phyloP scores from a whole-genome alignment of 306 rosid species.

The Glycine tomentella region DNA sequence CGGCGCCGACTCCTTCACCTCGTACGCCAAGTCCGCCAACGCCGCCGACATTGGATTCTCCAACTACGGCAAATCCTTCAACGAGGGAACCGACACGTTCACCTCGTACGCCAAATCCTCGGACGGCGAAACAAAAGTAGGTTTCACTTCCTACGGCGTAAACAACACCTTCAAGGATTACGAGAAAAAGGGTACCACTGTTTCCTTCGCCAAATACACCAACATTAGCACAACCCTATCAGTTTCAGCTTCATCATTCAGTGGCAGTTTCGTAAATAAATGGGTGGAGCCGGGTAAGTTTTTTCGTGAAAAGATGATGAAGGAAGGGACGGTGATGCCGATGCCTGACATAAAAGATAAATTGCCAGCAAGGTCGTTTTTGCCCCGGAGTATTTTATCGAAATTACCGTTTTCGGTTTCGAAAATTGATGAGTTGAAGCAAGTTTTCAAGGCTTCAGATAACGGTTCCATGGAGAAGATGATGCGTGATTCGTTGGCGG shows the following conservation, averaged over 20 bases:
- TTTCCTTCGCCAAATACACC: constrained; percentile 59
- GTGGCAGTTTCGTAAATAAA: constrained; percentile 70
- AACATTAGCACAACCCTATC: constrained; percentile 52
- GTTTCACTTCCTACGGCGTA: constrained; percentile 79
- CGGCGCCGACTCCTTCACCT: constrained; percentile 77
- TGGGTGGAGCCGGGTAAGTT: constrained; percentile 98
- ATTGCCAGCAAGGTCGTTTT: constrained; percentile 92
- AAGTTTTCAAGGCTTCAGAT: constrained; percentile 73
- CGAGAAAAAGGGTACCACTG: constrained; percentile 48
- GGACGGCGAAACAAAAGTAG: constrained; percentile 47
- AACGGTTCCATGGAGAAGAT: constrained; percentile 84
- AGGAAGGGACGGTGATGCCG: constrained; percentile 75
- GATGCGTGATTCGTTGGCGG: constrained; percentile 62
- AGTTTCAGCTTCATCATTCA: constrained; percentile 15
- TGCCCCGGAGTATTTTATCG: constrained; percentile 77
- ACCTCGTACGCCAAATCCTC: constrained; percentile 67
- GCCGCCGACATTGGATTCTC: constrained; percentile 64
- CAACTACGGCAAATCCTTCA: constrained; percentile 87
- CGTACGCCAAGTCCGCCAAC: constrained; percentile 72
- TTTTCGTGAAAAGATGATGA: constrained; percentile 80
- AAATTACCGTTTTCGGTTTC: constrained; percentile 86
- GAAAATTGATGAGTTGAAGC: constrained; percentile 64
- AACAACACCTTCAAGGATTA: constrained; percentile 91
- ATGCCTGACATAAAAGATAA: constrained; percentile 90
- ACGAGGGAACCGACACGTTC: constrained; percentile 81